Evolutionary conservation across 192 early-diverging fungal species (phyloP).

Genomic region (Backusella sp.): DNA sequence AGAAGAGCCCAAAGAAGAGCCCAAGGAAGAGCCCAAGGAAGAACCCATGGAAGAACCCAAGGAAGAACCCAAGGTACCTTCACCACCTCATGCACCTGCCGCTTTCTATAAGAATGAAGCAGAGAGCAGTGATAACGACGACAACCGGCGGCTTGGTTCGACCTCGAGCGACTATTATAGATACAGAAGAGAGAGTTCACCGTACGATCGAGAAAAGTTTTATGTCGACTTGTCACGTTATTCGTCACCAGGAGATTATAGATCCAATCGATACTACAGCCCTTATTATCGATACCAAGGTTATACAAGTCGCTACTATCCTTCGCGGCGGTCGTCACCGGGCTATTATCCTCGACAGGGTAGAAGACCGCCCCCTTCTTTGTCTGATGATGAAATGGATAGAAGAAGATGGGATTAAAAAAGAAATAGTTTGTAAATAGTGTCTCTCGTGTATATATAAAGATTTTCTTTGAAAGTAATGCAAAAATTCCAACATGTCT

Average conservation of each 20-base stretch:
- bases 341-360: neutral
- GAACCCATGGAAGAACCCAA: too few species aligned
- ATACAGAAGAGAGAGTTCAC: conserved; percentile 8
- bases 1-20: too few species aligned
- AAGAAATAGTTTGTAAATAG: neutral
- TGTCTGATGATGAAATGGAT: conserved; percentile 6
- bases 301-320: conserved; percentile 8
- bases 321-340: neutral
- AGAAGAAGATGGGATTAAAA: conserved; percentile 16
- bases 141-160: neutral
- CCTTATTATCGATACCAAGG: conserved; percentile 12
- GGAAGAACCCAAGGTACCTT: neutral
- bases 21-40: neutral
- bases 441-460: neutral
- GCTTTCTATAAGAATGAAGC: neutral
- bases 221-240: neutral
- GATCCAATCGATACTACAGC: neutral
- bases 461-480: neutral
- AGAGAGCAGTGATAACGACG: too few species aligned
- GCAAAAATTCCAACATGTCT: neutral
- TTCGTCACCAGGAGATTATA: neutral
- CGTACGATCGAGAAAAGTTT: conserved; percentile 12
- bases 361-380: neutral
- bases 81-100: neutral
- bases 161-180: neutral